Percentiles rank a stretch among this genome's conserved stretches.
Evolutionary conservation across 768 basidiomycete genomes (phyloP).

Genomic region (Tricholoma bakamatsutake): DNA sequence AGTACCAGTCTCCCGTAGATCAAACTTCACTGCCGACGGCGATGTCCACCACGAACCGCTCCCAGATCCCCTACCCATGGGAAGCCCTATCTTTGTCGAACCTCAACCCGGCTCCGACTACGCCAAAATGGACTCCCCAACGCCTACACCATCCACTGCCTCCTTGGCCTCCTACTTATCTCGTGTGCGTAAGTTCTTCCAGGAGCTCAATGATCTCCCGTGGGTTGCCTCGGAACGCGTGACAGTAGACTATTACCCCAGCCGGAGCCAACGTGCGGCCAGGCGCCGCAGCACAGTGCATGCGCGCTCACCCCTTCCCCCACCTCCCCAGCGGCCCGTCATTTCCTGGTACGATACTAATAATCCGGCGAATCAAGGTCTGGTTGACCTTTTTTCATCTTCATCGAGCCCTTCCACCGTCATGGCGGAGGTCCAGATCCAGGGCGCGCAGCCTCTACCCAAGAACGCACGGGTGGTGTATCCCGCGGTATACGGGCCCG

Average conservation of each 20-base stretch:
- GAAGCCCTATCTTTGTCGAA: conserved; percentile 20
- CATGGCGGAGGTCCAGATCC: neutral
- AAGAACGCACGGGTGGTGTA: conserved; percentile 7
- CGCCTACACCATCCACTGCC: conserved; percentile 13
- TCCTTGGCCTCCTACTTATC: conserved; percentile 24
- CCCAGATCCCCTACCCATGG: conserved; percentile 3
- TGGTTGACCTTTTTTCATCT: conserved; percentile 10
- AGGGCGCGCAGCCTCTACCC: neutral
- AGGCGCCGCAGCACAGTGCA: conserved; percentile 1
- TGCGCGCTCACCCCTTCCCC: neutral
- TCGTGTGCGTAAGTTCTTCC: conserved; percentile 25
- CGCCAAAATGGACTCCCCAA: conserved; percentile 26
- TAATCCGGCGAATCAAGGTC: neutral
- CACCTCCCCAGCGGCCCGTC: conserved; percentile 5
- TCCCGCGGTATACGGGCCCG: neutral
- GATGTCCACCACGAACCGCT: conserved; percentile 8
- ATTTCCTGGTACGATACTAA: conserved; percentile 12
- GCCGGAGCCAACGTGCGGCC: conserved; percentile 11
- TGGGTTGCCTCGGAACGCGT: conserved; percentile 28
- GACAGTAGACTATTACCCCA: conserved; percentile 27
- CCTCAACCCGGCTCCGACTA: conserved; percentile 28
- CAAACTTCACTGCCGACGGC: conserved; percentile 6
- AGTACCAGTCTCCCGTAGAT: conserved; percentile 4
- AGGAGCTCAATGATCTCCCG: conserved; percentile 27
- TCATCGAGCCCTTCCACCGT: conserved; percentile 6